Percentiles rank a stretch among this genome's conserved stretches.
These are phyloP conservation scores for Cryptococcus sp. DNA, from an alignment of 1,284 basidiomycete species.

Conservation along the genomic window DNA sequence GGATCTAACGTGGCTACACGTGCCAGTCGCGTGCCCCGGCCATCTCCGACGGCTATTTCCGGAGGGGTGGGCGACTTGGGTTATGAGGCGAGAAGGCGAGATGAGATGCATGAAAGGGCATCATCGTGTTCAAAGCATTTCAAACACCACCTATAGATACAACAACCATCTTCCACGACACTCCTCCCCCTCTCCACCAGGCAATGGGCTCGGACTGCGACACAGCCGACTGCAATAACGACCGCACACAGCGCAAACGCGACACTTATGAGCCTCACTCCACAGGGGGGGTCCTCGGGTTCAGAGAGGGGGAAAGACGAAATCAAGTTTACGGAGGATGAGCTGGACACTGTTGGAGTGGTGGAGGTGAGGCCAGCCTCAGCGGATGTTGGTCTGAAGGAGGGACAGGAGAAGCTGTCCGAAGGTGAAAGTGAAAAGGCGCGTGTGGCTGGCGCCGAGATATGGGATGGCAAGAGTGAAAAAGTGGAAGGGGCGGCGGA, in stretches of 20 bases:
- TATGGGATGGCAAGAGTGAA: not conserved
- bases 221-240: too few relatives aligned
- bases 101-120: too few relatives aligned
- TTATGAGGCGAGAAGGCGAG: too few relatives aligned
- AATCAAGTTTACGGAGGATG: conserved; percentile 5
- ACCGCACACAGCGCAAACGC: conserved; percentile 6
- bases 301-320: not conserved
- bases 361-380: not conserved
- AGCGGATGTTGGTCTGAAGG: not conserved
- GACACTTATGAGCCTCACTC: not conserved
- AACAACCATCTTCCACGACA: not conserved
- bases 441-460: not conserved
- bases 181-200: not conserved
- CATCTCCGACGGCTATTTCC: too few relatives aligned
- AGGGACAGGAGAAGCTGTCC: not conserved
- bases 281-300: not conserved
- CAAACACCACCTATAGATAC: not conserved
- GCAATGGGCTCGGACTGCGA: too few relatives aligned
- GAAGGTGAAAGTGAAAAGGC: not conserved
- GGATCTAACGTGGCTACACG: too few relatives aligned
- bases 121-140: not conserved
- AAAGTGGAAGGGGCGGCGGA: not conserved
- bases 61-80: too few relatives aligned
- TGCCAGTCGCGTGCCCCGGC: too few relatives aligned
- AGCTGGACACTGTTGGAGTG: not conserved